Evolutionary conservation across 305 asterid genomes (phyloP), one percentile per base, ranked within the genome.

Genomic region (Solanum hybrid): DNA sequence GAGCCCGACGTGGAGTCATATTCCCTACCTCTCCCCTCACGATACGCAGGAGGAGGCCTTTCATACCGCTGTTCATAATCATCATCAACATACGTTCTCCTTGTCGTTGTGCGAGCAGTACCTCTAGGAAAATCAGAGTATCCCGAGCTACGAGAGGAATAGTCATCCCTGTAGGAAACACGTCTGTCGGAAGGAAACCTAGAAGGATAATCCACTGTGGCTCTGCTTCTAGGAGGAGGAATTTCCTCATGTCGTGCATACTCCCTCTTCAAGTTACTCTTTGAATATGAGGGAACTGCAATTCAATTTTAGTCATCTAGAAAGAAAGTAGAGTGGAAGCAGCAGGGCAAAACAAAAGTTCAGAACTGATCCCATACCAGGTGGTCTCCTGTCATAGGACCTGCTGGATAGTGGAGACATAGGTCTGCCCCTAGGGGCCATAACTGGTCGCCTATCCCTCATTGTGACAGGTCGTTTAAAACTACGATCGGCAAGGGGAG

Each of bases 351-450:
- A 82, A 40, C 37, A 82, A 29, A 82, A 82, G 87, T 51, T 84
- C 31, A 31, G 75, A 35, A 32, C 9, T 56, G 34, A 91, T 82
- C 80, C 78, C 91, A 92, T 84, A 96, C 99, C 98, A 91, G 98
- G 97, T 86, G 98, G 98, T 86, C 98, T 96, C 92, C 99, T 93
- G 88, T 96, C 99, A 91, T 96, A 95, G 89, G 99, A 91, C 94
- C 99, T 88, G 64, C 89, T 95, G 7, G 95, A 93, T 60, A 91
- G 87, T 87, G 98, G 97, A 88, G 98, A 94, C 86, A 88, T 92
- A 24, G 97, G 98, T 88, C 98, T 93, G 86, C 95, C 89, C 93
- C 98, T 95, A 8, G 98, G 93, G 69, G 98, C 92, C 95, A 93
- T 92, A 88, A 89, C 93, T 31, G 98, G 94, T 81, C 96, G 92